These are phyloP conservation scores for Wallacemonas collosoma DNA, from an alignment of 208 protist genomes.

Conservation along the genomic window DNA sequence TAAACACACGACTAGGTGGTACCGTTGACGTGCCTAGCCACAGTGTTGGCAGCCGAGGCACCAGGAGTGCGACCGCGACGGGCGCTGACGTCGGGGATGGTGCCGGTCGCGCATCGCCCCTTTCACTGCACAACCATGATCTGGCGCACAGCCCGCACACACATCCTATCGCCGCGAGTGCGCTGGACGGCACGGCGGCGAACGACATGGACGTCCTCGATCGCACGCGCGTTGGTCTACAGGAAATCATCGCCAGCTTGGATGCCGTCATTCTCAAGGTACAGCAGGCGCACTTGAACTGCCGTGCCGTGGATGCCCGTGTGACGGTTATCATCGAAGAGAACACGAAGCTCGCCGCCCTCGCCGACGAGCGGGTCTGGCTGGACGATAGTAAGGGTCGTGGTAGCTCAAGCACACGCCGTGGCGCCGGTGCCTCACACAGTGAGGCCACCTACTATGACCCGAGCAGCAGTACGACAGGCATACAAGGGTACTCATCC, in stretches of 20 bases:
- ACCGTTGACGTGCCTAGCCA: too few species aligned
- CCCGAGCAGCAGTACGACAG: neutral
- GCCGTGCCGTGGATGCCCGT: neutral
- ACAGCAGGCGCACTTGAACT: neutral
- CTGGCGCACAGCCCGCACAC: neutral
- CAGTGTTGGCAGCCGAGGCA: too few species aligned
- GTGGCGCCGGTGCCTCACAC: neutral
- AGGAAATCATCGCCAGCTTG: slow-evolving; percentile 16
- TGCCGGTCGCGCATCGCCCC: neutral
- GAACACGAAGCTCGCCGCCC: slow-evolving; percentile 17
- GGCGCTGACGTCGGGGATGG: neutral
- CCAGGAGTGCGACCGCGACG: too few species aligned
- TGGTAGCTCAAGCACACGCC: slow-evolving; percentile 21
- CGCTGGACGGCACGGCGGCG: neutral
- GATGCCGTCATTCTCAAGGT: neutral
- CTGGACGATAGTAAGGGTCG: too few species aligned
- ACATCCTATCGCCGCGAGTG: neutral
- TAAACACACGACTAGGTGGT: too few species aligned
- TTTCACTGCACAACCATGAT: neutral
- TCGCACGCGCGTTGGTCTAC: neutral
- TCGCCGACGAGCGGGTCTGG: slow-evolving; percentile 23
- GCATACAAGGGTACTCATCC: neutral
- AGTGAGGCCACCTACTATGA: neutral
- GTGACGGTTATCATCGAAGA: slow-evolving; percentile 31
- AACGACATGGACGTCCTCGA: neutral